Percentiles rank a stretch among this genome's conserved stretches.
Evolutionary conservation across 768 basidiomycete species (phyloP).

Genomic region (Tephrocybe sp.): DNA sequence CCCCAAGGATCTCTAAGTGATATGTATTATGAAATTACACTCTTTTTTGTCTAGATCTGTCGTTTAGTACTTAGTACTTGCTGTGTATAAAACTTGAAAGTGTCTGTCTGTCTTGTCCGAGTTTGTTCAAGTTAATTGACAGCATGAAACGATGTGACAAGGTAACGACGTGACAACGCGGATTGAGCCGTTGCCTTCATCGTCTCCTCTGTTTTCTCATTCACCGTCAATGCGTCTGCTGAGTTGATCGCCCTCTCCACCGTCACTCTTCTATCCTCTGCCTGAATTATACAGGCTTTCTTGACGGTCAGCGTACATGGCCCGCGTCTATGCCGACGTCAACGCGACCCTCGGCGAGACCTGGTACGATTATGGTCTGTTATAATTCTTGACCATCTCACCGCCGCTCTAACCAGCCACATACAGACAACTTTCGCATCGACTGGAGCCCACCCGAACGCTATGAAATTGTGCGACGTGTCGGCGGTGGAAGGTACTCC

Average conservation of each 20-base stretch:
- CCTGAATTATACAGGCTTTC: slow-evolving; percentile 7
- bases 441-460: slow-evolving; percentile 69
- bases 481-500: slow-evolving; percentile 68
- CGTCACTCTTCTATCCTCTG: slow-evolving; percentile 10
- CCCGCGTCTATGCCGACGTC: slow-evolving; percentile 55
- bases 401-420: slow-evolving; percentile 1
- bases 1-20: slow-evolving; percentile 1
- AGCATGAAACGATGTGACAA: slow-evolving; percentile 6
- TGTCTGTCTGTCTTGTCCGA: neutral
- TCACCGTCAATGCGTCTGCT: slow-evolving; percentile 18
- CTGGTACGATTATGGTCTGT: slow-evolving; percentile 66
- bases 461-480: slow-evolving; percentile 63
- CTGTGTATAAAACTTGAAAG: neutral
- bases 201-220: slow-evolving; percentile 13
- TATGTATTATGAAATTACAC: slow-evolving; percentile 7
- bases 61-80: no score
- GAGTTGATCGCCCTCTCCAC: slow-evolving; percentile 14
- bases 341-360: slow-evolving; percentile 55
- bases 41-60: slow-evolving; percentile 1
- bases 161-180: slow-evolving; percentile 15
- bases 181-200: slow-evolving; percentile 9
- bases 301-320: slow-evolving; percentile 31
- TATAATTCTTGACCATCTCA: neutral
- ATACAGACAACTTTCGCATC: slow-evolving; percentile 53
- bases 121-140: neutral